Conservation (phyloP, 179 eudicot genomes). For the Pouteria campechiana region DNA sequence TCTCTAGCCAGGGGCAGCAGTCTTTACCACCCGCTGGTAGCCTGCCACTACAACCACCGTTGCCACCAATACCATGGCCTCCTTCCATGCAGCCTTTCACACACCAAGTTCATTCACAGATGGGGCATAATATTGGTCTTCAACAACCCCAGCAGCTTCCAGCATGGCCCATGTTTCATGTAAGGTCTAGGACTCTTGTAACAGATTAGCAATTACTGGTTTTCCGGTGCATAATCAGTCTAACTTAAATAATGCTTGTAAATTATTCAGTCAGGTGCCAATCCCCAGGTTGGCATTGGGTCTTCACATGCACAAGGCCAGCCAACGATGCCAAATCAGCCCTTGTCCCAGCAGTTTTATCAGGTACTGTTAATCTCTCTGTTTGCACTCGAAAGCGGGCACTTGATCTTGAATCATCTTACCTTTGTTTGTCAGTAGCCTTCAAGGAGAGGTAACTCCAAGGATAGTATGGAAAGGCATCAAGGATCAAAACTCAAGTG, state of each 20-base stretch:
- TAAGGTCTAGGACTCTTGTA: constrained; percentile 18
- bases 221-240: not conserved
- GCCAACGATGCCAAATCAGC: constrained; percentile 39
- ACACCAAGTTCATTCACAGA: constrained; percentile 55
- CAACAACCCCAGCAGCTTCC: constrained; percentile 69
- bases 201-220: not conserved
- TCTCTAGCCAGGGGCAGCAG: constrained; percentile 54
- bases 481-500: too few species aligned
- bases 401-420: not conserved
- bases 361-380: constrained; percentile 54
- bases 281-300: constrained; percentile 42
- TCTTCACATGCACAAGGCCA: constrained; percentile 51
- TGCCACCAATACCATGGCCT: constrained; percentile 62
- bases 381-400: not conserved
- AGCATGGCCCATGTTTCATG: constrained; percentile 69
- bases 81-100: constrained; percentile 30
- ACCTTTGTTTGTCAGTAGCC: not conserved
- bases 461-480: too few species aligned
- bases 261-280: constrained; percentile 40
- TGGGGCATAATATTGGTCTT: constrained; percentile 50
- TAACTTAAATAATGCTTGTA: constrained; percentile 3
- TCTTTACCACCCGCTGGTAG: constrained; percentile 47
- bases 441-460: not conserved
- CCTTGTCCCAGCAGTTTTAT: constrained; percentile 45
- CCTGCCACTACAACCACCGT: constrained; percentile 52